These are phyloP conservation scores for Vaccinium corymbosum DNA, from an alignment of 148 eudicot genomes.

Conservation along the genomic window DNA sequence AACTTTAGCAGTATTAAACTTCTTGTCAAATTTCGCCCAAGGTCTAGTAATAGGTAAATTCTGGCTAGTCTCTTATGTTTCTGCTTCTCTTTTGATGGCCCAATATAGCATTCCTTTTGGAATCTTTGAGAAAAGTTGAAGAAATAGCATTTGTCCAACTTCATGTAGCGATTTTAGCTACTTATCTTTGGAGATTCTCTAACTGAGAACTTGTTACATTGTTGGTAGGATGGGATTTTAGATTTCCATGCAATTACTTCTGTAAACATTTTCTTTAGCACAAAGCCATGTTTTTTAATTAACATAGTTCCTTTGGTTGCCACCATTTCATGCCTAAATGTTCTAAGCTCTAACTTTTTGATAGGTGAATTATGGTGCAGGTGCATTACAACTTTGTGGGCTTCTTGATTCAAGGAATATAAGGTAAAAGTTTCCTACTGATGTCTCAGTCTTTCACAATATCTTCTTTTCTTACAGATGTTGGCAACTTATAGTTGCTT, in stretches of 20 bases:
- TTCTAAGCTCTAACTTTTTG: constrained; percentile 24
- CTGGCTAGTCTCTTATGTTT: neutral
- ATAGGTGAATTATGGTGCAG: constrained; percentile 46
- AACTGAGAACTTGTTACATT: neutral
- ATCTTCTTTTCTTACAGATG: neutral
- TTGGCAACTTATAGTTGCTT: constrained; percentile 16
- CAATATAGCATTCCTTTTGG: neutral
- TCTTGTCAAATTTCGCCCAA: neutral
- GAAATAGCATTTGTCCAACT: neutral
- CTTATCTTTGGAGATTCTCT: neutral
- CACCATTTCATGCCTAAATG: neutral
- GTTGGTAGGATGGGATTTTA: neutral
- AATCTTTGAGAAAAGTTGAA: neutral
- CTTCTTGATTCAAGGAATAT: constrained; percentile 64
- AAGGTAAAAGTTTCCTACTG: constrained; percentile 35
- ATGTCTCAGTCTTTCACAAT: neutral
- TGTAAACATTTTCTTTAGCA: neutral
- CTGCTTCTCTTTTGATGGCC: neutral
- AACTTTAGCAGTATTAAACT: neutral
- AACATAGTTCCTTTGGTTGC: neutral
- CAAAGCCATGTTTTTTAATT: neutral
- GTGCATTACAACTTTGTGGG: constrained; percentile 72
- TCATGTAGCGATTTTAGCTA: neutral
- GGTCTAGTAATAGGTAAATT: neutral
- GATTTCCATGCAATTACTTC: neutral